A percentile compares a stretch with the other conserved stretches of the same genome.
Evolutionary conservation across 2,329 filamentous ascomycete genomes (phyloP).

Genomic region (Hypoxylon sp.): DNA sequence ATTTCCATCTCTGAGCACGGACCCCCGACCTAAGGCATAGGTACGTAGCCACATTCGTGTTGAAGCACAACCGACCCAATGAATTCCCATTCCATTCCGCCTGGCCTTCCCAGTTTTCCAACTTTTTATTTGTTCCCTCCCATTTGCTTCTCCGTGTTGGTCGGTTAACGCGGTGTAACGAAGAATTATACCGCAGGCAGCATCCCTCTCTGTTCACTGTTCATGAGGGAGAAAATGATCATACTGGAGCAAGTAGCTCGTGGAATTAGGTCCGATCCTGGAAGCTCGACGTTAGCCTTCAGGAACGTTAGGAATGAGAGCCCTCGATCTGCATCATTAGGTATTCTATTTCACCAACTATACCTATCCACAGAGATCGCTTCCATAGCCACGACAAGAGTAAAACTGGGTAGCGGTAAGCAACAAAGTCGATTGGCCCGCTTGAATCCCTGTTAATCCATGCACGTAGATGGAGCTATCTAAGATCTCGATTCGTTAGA

Average conservation of each 20-base stretch:
- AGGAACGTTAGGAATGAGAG: not conserved
- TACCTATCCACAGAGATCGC: not conserved
- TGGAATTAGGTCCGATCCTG: not conserved
- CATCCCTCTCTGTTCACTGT: no score
- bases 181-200: not conserved
- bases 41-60: conserved; percentile 23
- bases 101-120: conserved; percentile 41
- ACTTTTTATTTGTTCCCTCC: conserved; percentile 5
- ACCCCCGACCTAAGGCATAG: conserved; percentile 10
- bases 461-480: conserved; percentile 15
- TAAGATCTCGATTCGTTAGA: conserved; percentile 34
- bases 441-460: conserved; percentile 19
- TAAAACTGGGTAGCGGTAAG: no score
- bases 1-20: not conserved
- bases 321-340: not conserved
- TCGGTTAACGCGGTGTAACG: conserved; percentile 13
- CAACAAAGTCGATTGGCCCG: conserved; percentile 5
- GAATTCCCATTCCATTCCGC: not conserved
- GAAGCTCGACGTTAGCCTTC: not conserved
- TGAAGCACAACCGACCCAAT: conserved; percentile 17
- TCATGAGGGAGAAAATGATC: not conserved
- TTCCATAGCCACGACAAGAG: no score
- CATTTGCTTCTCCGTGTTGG: not conserved
- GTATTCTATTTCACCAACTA: not conserved
- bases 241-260: conserved; percentile 1